Conservation (phyloP, 1,139 yeast species). For the Geotrichum histeridarum region DNA sequence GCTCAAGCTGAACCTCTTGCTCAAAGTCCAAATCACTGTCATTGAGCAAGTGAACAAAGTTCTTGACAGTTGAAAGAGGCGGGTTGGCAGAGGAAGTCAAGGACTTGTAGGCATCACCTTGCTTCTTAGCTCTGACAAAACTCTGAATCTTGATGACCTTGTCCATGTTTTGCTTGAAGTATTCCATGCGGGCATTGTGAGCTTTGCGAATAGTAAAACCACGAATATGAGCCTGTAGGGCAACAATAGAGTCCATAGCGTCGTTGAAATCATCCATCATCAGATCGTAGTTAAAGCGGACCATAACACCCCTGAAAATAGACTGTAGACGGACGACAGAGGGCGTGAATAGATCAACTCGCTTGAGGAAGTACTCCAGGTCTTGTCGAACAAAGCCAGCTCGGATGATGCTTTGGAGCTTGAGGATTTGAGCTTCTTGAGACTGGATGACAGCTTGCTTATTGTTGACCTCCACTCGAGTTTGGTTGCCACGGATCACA, state of each 20-base stretch:
- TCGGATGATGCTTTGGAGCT: conserved; percentile 31
- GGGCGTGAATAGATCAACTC: conserved; percentile 31
- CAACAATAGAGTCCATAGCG: conserved; percentile 40
- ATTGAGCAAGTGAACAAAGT: conserved; percentile 70
- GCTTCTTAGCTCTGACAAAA: conserved; percentile 59
- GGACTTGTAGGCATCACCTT: conserved; percentile 68
- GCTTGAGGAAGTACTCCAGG: conserved; percentile 20
- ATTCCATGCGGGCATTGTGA: conserved; percentile 42
- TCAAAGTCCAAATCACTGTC: conserved; percentile 70
- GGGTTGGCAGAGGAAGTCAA: conserved; percentile 69
- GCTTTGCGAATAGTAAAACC: conserved; percentile 43
- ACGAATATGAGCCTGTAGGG: conserved; percentile 49
- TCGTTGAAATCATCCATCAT: conserved; percentile 51
- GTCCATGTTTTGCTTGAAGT: conserved; percentile 53
- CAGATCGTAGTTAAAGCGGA: conserved; percentile 49
- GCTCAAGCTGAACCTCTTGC: conserved; percentile 68
- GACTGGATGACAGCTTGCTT: conserved; percentile 1
- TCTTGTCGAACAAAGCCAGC: conserved; percentile 30
- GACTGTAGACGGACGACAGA: conserved; percentile 45
- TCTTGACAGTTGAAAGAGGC: conserved; percentile 67
- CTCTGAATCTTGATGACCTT: conserved; percentile 71
- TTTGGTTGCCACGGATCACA: conserved; percentile 44
- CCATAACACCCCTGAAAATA: conserved; percentile 42
- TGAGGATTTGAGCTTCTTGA: conserved; percentile 12
- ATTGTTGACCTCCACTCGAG: conserved; percentile 5